Percentiles rank a stretch among this genome's conserved stretches.
Evolutionary conservation across 495 filamentous ascomycete species (phyloP).

Genomic region (Neurospora tetraspora): DNA sequence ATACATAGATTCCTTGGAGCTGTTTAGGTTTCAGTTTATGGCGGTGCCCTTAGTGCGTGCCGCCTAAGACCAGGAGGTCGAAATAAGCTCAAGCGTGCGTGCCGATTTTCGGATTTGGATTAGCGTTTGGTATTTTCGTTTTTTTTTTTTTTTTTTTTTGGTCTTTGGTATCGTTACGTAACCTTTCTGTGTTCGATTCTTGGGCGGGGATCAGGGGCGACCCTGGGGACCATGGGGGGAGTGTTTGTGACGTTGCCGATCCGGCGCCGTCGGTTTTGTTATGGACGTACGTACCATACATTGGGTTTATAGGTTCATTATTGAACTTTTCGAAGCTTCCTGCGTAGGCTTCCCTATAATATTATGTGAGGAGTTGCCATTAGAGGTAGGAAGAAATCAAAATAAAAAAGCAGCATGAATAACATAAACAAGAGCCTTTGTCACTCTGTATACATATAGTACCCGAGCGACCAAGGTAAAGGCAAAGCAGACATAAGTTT

Average conservation of each 20-base stretch:
- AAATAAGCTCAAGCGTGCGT: neutral
- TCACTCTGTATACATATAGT: too few species aligned
- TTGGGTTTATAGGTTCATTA: neutral
- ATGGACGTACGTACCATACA: too few species aligned
- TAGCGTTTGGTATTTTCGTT: too few species aligned
- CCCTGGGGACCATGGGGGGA: neutral
- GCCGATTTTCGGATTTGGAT: too few species aligned
- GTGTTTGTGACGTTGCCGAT: neutral
- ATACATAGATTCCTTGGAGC: neutral
- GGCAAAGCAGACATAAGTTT: neutral
- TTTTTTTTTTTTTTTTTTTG: too few species aligned
- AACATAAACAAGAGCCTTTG: too few species aligned
- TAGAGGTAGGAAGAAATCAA: too few species aligned
- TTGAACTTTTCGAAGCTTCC: neutral
- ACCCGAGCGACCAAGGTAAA: neutral
- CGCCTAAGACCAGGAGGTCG: neutral
- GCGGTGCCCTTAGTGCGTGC: neutral
- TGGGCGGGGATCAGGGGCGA: neutral
- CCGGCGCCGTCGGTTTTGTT: neutral
- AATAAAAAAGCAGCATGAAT: too few species aligned
- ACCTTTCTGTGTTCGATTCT: too few species aligned
- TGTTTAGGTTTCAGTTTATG: neutral
- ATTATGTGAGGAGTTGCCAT: too few species aligned
- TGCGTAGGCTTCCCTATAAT: too few species aligned
- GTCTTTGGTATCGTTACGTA: too few species aligned